Evolutionary conservation across 805 yeast species (phyloP).

Genomic region (Metschnikowia vanudenii): DNA sequence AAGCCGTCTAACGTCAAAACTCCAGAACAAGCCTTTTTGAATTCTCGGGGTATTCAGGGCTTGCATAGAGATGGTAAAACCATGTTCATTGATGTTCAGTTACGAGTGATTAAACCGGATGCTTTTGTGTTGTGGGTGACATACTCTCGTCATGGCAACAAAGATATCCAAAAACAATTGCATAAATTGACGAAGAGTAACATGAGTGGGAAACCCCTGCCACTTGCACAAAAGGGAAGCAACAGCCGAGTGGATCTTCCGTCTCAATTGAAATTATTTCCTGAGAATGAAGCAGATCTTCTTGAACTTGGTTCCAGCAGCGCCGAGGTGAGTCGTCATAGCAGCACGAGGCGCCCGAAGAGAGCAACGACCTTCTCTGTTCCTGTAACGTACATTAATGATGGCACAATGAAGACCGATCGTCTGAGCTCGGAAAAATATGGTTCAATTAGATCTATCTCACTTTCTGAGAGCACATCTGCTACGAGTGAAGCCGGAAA

Average conservation of each 20-base stretch:
- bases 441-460: constrained; percentile 4
- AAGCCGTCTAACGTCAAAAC: constrained; percentile 16
- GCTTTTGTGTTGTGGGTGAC: constrained; percentile 81
- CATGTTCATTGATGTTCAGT: constrained; percentile 72
- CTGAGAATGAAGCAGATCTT: constrained; percentile 34
- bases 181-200: constrained; percentile 20
- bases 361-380: constrained; percentile 28
- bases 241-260: constrained; percentile 40
- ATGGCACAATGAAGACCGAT: constrained; percentile 5
- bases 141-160: constrained; percentile 54
- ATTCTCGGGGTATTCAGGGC: constrained; percentile 68
- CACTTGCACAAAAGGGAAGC: constrained; percentile 8
- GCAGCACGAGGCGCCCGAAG: constrained; percentile 34
- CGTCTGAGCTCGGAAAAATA: neutral
- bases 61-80: constrained; percentile 65
- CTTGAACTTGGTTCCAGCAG: constrained; percentile 29
- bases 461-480: constrained; percentile 8
- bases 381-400: constrained; percentile 23
- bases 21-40: constrained; percentile 51
- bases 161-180: constrained; percentile 26
- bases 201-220: constrained; percentile 12
- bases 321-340: constrained; percentile 31
- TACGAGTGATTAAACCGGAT: constrained; percentile 63
- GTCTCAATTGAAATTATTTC: constrained; percentile 53
- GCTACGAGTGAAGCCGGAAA: constrained; percentile 9